These are phyloP conservation scores for Coniochaeta sp. DNA, from an alignment of 2,329 filamentous ascomycete genomes.

Conservation along the genomic window DNA sequence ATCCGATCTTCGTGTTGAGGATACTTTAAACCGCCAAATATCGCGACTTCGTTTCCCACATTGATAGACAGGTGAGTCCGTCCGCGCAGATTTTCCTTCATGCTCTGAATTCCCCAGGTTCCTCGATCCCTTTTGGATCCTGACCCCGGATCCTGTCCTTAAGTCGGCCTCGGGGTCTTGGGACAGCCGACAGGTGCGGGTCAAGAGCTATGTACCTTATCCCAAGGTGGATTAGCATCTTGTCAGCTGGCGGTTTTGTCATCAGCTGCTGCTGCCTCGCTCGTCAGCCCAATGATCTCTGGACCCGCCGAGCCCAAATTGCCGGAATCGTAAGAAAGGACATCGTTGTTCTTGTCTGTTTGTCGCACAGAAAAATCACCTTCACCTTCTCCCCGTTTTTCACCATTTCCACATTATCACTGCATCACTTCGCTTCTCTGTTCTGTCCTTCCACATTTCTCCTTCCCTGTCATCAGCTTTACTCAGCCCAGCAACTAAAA, in stretches of 20 bases:
- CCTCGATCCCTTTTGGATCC: no score
- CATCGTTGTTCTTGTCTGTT: neutral
- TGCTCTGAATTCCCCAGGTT: no score
- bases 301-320: neutral
- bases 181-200: no score
- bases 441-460: neutral
- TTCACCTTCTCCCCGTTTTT: neutral
- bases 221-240: neutral
- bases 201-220: no score
- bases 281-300: neutral
- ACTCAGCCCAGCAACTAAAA: neutral
- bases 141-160: no score
- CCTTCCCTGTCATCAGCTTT: neutral
- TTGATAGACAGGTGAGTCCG: no score
- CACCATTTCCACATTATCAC: no score
- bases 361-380: neutral
- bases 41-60: no score
- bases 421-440: neutral
- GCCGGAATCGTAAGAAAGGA: neutral
- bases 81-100: no score
- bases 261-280: neutral
- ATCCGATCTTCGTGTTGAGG: no score
- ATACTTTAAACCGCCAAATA: no score
- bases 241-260: neutral
- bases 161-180: no score